Base-by-base conservation (phyloP, 2,329 filamentous ascomycete genomes). In the Nigrospora sphaerica region DNA sequence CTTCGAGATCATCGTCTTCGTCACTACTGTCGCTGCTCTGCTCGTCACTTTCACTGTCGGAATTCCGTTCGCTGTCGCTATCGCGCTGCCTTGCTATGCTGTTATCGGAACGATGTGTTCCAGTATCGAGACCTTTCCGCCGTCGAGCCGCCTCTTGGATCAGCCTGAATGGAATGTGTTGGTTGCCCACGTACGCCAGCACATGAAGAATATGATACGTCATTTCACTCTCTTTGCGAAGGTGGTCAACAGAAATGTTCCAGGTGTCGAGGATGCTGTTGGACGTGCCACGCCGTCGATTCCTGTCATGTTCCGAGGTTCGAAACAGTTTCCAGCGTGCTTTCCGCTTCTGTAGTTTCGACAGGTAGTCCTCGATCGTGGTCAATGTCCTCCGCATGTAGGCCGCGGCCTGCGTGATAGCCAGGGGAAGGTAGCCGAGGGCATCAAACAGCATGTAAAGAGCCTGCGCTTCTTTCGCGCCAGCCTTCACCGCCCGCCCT, bases 231-330 rank as follows among this genome's bases (percentile, higher is more conserved):
- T 63, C 60, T 36, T 53, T 38, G 11, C 44, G 48, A 16, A 69
- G 54, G 5, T 47, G 58, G 12, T 57, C 54, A 37, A 68, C 59
- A 2, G 63, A 67, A 32, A 63, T 60, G 5, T 38, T 46, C 64
- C 58, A 67, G 2, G 62, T 67, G 38, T 59, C 46, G 28, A 67
- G 52, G 1, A 67, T 47, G 39, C 59, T 67, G 39, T 66, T 68
- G 0, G 60, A 52, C 12, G 59, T 54, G 2, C 54, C 46, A 0
- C 44, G 48, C 16, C 55, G n/a, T 47, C 62, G 57, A 46, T 66
- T 52, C 6, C 53, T 52, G 47, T 67, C 60, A 31, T 49, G 52
- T 6, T 55, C 50, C 2, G 46, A 43, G 32, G 46, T 52, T 37
- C 52, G 53, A 1, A 60, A 45, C 6, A 62, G 12, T 5, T 40